Evolutionary conservation across 768 basidiomycete species (phyloP).

Genomic region (Collybiopsis confluens): DNA sequence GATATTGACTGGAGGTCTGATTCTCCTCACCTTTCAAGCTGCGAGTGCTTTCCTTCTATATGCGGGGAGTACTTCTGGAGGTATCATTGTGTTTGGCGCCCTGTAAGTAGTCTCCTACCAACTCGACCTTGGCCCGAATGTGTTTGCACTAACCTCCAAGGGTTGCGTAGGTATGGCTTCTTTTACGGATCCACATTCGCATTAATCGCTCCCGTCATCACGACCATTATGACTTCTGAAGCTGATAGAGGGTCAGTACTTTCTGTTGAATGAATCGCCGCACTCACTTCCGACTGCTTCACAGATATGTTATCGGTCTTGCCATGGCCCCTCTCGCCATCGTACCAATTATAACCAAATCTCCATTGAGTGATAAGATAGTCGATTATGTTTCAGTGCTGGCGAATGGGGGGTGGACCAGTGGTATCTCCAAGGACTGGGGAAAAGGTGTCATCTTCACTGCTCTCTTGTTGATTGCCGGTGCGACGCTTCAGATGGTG

Average conservation of each 20-base stretch:
- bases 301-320: neutral
- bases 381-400: neutral
- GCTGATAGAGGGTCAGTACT: constrained; percentile 5
- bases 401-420: neutral
- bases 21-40: neutral
- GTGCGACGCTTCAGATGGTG: neutral
- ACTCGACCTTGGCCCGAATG: neutral
- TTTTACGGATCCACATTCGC: neutral
- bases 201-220: neutral
- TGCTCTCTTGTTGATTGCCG: neutral
- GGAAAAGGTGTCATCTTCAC: constrained; percentile 4
- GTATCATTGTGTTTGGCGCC: constrained; percentile 2
- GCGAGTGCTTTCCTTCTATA: constrained; percentile 3
- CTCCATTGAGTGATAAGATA: too few relatives aligned
- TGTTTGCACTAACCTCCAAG: neutral
- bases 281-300: neutral
- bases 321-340: constrained; percentile 5
- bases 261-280: neutral
- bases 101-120: neutral
- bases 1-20: neutral
- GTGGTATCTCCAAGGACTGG: neutral
- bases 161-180: constrained; percentile 3
- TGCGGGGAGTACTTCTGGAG: neutral
- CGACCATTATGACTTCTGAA: constrained; percentile 5
- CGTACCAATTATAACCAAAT: too few relatives aligned